These are phyloP conservation scores for Blechomonas ayalai DNA, from an alignment of 208 protist genomes.

Conservation along the genomic window DNA sequence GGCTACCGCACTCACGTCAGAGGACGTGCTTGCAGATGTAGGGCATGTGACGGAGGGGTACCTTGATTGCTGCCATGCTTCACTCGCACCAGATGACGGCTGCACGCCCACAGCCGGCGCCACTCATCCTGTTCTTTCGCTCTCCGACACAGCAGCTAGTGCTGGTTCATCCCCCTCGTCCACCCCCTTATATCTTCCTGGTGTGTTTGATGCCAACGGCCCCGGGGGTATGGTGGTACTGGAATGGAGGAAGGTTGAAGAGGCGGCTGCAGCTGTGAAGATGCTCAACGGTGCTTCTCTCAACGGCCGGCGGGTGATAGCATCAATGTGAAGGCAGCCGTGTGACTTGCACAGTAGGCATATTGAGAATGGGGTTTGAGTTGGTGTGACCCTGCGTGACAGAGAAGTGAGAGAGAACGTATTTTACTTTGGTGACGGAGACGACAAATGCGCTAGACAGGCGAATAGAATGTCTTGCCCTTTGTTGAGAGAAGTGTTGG, in stretches of 20 bases:
- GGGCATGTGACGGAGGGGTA: background rate
- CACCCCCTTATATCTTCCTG: constrained; percentile 9
- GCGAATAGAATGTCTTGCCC: too few relatives aligned
- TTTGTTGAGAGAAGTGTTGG: too few relatives aligned
- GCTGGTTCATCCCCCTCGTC: too few relatives aligned
- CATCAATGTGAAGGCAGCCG: constrained; percentile 19
- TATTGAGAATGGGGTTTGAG: background rate
- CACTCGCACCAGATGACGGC: too few relatives aligned
- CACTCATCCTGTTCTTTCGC: too few relatives aligned
- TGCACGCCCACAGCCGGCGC: too few relatives aligned
- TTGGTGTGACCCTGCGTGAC: constrained; percentile 8
- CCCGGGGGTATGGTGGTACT: constrained; percentile 63
- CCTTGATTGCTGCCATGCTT: background rate
- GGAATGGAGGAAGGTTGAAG: constrained; percentile 23
- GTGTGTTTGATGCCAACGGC: constrained; percentile 46
- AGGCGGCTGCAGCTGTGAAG: constrained; percentile 24
- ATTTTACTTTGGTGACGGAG: too few relatives aligned
- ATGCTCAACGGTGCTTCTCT: constrained; percentile 57
- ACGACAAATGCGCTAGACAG: too few relatives aligned
- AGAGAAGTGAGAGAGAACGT: too few relatives aligned
- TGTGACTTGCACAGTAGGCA: too few relatives aligned
- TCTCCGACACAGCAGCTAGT: too few relatives aligned
- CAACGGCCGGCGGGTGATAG: constrained; percentile 56
- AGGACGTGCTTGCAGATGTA: background rate
- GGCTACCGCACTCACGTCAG: background rate